Evolutionary conservation across 2,329 filamentous ascomycete genomes (phyloP), one percentile per base, ranked within the genome.

Genomic region (Monosporascus sp.): DNA sequence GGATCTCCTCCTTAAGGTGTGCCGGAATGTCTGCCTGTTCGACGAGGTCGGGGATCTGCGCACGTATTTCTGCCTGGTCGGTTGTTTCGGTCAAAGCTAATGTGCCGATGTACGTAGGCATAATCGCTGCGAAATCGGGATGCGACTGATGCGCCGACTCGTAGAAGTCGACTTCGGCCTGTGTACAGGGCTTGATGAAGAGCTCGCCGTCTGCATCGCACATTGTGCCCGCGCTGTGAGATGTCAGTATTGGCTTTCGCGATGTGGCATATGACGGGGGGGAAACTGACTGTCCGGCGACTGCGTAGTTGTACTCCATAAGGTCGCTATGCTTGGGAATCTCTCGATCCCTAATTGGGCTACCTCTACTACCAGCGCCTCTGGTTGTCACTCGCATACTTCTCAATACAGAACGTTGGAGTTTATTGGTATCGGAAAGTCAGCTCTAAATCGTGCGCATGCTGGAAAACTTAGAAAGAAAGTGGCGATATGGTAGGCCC

Each of bases 121-220:
- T 93, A 63, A 93, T 82, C 24, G 85, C 81, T 49, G 85, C 81
- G 63, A 97, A 90, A 2, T 86, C 83, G 31, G 84, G 82, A 66
- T 96, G 87, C 22, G 79, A 72, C 37, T 80, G 71, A 49, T 71
- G 70, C 27, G 85, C 85, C 39, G 84, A 82, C 68, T 96, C 83
- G 77, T 99, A 99, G 71, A 99, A 99, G 45, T 84, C 80, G 63
- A 97, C 84, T 73, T 99, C 94, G 58, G 85, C 79, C 57, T 84
- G 74, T 0, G 89, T 96, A 70, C 93, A 97, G 18, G 94, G 94
- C 72, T 99, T 99, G 67, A 97, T 90, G 68, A 99, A 89, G 37
- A 97, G 78, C 58, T 88, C 83, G 67, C 94, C 94, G 50, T 89
- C 84, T 52, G 81, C 78, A 65, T 96, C 90, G 67, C 87, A 91